A percentile compares a stretch with the other conserved stretches of the same genome.
These are phyloP conservation scores for Hypsizygus marmoreus DNA, from an alignment of 768 basidiomycete species.

Conservation along the genomic window DNA sequence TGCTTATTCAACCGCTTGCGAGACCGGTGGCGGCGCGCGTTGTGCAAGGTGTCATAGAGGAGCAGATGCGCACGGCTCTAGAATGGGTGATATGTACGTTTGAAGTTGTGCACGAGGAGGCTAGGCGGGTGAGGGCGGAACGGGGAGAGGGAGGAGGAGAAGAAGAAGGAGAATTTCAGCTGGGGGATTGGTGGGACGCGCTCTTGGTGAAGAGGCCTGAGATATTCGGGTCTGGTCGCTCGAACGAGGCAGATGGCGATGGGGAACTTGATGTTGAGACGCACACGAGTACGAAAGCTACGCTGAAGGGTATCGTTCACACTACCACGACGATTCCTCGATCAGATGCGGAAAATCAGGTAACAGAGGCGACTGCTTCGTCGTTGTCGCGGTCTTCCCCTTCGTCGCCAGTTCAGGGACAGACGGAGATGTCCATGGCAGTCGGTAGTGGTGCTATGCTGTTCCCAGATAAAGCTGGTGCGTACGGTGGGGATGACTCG, in stretches of 20 bases:
- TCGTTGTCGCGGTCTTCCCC: no score
- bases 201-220: conserved; percentile 24
- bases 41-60: conserved; percentile 27
- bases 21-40: conserved; percentile 30
- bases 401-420: background rate
- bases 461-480: conserved; percentile 34
- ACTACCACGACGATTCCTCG: conserved; percentile 23
- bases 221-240: conserved; percentile 18
- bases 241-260: conserved; percentile 1
- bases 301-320: conserved; percentile 30
- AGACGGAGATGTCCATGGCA: conserved; percentile 31
- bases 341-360: no score
- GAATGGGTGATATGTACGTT: conserved; percentile 29
- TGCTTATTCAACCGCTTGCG: conserved; percentile 36
- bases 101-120: conserved; percentile 5
- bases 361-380: no score
- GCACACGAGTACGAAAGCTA: conserved; percentile 22
- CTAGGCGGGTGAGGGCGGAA: conserved; percentile 11
- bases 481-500: conserved; percentile 27
- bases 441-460: conserved; percentile 37
- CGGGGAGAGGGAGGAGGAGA: conserved; percentile 5
- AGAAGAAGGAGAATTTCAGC: conserved; percentile 12
- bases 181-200: conserved; percentile 31
- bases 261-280: conserved; percentile 18
- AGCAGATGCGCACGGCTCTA: conserved; percentile 25